These are phyloP conservation scores for Inonotus obliquus DNA, from an alignment of 1,284 basidiomycete species.

Conservation along the genomic window DNA sequence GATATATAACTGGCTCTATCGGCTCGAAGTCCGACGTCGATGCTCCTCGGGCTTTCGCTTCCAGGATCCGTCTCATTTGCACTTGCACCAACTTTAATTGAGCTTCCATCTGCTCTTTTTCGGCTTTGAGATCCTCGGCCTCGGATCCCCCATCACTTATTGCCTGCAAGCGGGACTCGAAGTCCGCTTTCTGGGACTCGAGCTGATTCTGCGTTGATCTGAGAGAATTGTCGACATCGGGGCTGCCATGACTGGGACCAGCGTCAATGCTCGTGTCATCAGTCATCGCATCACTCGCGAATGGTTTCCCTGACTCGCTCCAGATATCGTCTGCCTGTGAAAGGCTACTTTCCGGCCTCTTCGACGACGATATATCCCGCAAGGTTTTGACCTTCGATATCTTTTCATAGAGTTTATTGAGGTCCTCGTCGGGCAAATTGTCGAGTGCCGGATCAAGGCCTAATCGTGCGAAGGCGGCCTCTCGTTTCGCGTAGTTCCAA, in stretches of 20 bases:
- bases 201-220: slow-evolving; percentile 69
- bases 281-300: slow-evolving; percentile 69
- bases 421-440: slow-evolving; percentile 86
- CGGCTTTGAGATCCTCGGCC: slow-evolving; percentile 78
- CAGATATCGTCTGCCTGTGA: slow-evolving; percentile 81
- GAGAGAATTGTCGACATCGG: slow-evolving; percentile 57
- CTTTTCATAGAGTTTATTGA: slow-evolving; percentile 90
- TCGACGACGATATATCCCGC: slow-evolving; percentile 64
- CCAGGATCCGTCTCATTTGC: slow-evolving; percentile 79
- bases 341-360: slow-evolving; percentile 79
- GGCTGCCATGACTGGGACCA: slow-evolving; percentile 59
- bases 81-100: slow-evolving; percentile 77
- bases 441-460: slow-evolving; percentile 85
- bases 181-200: slow-evolving; percentile 42
- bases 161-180: slow-evolving; percentile 66
- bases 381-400: slow-evolving; percentile 90
- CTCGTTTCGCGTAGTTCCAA: slow-evolving; percentile 90
- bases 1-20: slow-evolving; percentile 78
- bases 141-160: slow-evolving; percentile 58
- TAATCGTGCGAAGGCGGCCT: slow-evolving; percentile 81
- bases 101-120: slow-evolving; percentile 89
- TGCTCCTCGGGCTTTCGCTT: slow-evolving; percentile 75
- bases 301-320: slow-evolving; percentile 75
- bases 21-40: slow-evolving; percentile 52
- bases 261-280: slow-evolving; percentile 83